Evolutionary conservation across 805 yeast species (phyloP).

Genomic region (Ogataea ganodermae): DNA sequence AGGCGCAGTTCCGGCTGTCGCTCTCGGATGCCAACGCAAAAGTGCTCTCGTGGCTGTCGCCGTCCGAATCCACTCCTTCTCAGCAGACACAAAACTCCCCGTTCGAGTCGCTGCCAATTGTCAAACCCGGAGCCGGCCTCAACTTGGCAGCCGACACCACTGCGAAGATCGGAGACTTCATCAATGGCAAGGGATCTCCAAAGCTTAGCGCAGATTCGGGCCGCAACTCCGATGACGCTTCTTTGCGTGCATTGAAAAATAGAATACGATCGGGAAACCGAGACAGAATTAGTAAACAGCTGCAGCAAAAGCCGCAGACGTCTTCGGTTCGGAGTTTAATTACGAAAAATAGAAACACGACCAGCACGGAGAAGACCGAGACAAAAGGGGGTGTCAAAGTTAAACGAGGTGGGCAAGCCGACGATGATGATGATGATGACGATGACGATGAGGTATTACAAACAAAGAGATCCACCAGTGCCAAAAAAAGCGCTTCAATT

Average conservation of each 20-base stretch:
- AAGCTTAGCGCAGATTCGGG: constrained; percentile 11
- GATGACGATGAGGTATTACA: constrained; percentile 29
- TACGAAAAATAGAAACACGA: background rate
- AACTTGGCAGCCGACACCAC: constrained; percentile 6
- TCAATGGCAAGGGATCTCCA: constrained; percentile 17
- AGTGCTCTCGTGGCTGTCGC: constrained; percentile 42
- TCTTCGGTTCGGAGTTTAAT: background rate
- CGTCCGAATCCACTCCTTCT: background rate
- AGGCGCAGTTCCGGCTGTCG: constrained; percentile 47
- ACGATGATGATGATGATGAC: constrained; percentile 13
- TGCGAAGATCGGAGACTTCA: constrained; percentile 24
- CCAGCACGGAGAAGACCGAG: too few relatives aligned
- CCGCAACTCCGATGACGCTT: constrained; percentile 19
- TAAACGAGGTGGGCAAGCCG: too few relatives aligned
- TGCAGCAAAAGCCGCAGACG: background rate
- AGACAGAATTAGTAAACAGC: constrained; percentile 8
- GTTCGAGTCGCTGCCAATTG: constrained; percentile 27
- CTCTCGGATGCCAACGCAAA: constrained; percentile 39
- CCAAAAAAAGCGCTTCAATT: constrained; percentile 3
- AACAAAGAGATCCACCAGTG: constrained; percentile 13
- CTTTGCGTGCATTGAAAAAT: constrained; percentile 31
- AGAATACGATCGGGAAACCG: constrained; percentile 30
- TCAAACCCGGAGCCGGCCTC: constrained; percentile 35
- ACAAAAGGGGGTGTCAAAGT: too few relatives aligned
- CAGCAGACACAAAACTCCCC: background rate